Evolutionary conservation across 441 rosid species (phyloP), one percentile per base, ranked within the genome.

Genomic region (Gossypium davidsonii): DNA sequence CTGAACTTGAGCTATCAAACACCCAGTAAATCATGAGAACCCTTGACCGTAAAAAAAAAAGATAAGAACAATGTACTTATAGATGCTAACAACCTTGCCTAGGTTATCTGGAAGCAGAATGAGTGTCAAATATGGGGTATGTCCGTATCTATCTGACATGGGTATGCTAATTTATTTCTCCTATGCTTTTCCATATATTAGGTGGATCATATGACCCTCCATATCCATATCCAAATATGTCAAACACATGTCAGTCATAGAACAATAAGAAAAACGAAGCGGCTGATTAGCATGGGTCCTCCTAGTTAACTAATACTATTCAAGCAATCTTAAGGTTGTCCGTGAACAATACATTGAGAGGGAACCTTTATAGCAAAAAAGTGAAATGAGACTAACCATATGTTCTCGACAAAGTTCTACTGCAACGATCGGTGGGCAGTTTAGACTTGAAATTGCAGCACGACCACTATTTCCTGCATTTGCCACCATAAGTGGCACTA

Each of bases 391-490:
- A 64, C 90, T 44, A 82, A 95, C 99, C 92, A 91, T 79, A 87
- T 90, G 99, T 81, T 95, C 98, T 73, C 98, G 89, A 82, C 98
- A 95, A 64, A 85, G 91, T 79, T 95, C 99, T 31, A 85, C 84
- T 7, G 93, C 93, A 79, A 95, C 34, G 34, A 95, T 56, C 44
- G 93, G 98, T 3, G 98, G 99, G 74, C 86, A 79, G 81, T 89
- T 78, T 55, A 81, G 83, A 81, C 98, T 95, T 60, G 98, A 92
- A 77, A 92, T 91, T 60, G 99, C 97, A 73, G 83, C 81, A 67
- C 83, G 91, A 46, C 34, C 79, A 76, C 97, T 89, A 70, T 87
- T 87, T 82, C 95, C 99, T 46, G 92, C 92, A 81, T 95, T 90
- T 81, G 97, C 98, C 67, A 80, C 88, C 99, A 95, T 95, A 25